Evolutionary conservation across 768 basidiomycete genomes (phyloP), one percentile per base, ranked within the genome.

Genomic region (Pleurotus salmoneostramineus): DNA sequence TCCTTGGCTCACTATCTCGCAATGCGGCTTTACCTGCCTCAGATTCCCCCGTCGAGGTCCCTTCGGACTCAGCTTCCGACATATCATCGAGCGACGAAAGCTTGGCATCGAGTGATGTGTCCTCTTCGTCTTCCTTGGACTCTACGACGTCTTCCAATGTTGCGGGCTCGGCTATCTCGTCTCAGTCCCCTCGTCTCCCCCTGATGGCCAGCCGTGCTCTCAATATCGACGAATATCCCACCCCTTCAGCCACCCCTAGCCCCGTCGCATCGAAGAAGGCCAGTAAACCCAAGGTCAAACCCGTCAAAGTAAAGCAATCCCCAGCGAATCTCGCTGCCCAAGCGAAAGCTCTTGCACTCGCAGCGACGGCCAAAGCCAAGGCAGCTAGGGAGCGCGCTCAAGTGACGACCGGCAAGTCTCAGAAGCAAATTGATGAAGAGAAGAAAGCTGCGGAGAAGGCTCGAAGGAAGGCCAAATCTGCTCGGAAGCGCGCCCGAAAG

Each of bases 1-100:
- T 83, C 54, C 70, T 84, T 57, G 74, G 52, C 70, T 50, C 71
- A 69, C 8, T 63, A 60, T 33, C 69, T 75, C 42, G 65, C 55
- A 56, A 27, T 27, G 56, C 51, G 51, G 58, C 44, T n/a, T 27
- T n/a, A 14, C 57, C 21, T n/a, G 10, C 56, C 6, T 27, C 42
- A 43, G 40, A 31, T 4, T 34, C 56, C 36, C 17, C 35, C 12
- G 11, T 21, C 8, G 52, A n/a, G n/a, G 37, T 10, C n/a, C 8
- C n/a, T 6, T 42, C 36, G 5, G 52, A 55, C 36, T 43, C 40
- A 4, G 35, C 40, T 36, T 55, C 52, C 4, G 52, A 55, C 14
- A 5, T 55, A 4, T 55, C 40, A 31, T 55, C 17, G 27, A 55
- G 37, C 21, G 40, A 42, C n/a, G 52, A 6, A 17, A 42, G 37